phyloP scores from a whole-genome alignment of 2,329 filamentous ascomycete species.

The Bipolaris oryzae region DNA sequence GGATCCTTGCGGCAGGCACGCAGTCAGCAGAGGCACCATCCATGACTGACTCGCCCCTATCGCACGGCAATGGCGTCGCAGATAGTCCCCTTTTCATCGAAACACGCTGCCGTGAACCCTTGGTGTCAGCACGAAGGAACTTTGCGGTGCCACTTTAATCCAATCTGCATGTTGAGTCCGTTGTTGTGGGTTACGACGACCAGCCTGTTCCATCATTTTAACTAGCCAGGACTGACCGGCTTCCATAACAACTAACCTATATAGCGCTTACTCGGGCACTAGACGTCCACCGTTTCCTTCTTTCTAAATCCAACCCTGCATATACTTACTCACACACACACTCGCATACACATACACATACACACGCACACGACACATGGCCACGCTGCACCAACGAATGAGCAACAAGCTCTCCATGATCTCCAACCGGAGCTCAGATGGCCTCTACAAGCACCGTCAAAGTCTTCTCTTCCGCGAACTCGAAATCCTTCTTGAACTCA shows the following conservation, averaged over 20 bases:
- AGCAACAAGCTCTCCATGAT: conserved; percentile 34
- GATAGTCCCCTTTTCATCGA: conserved; percentile 18
- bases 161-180: neutral
- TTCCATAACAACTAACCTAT: neutral
- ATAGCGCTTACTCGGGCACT: conserved; percentile 6
- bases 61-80: conserved; percentile 17
- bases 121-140: conserved; percentile 1
- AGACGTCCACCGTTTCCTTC: neutral
- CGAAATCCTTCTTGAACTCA: conserved; percentile 43
- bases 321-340: neutral
- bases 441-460: conserved; percentile 39
- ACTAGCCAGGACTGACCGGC: neutral
- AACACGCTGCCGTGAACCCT: conserved; percentile 4
- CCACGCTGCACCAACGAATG: conserved; percentile 17
- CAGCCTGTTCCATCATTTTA: neutral
- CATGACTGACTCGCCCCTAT: conserved; percentile 19
- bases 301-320: neutral
- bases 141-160: conserved; percentile 6
- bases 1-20: conserved; percentile 15
- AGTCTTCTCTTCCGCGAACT: conserved; percentile 43
- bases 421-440: conserved; percentile 33
- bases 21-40: conserved; percentile 10
- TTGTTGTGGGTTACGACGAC: neutral
- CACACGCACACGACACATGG: conserved; percentile 11
- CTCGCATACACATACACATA: neutral